Evolutionary conservation across 2,329 filamentous ascomycete species (phyloP).

Genomic region (Fusarium nelsonii): DNA sequence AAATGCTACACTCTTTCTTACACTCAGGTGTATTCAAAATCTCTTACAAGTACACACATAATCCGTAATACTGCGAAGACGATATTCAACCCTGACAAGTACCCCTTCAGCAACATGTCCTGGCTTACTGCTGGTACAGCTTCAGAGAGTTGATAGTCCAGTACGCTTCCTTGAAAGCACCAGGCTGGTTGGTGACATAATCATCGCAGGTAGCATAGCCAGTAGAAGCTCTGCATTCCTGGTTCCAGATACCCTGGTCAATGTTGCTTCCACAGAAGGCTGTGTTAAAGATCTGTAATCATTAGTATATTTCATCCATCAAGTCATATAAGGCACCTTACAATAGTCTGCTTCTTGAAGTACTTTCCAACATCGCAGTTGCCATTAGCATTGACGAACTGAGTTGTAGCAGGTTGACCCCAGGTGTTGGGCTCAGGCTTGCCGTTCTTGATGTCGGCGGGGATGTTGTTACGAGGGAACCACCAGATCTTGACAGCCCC

Average conservation of each 20-base stretch:
- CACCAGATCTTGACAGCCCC: constrained; percentile 26
- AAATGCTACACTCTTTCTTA: too few relatives aligned
- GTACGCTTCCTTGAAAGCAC: constrained; percentile 16
- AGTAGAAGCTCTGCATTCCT: constrained; percentile 23
- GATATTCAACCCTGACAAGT: neutral
- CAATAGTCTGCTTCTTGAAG: constrained; percentile 30
- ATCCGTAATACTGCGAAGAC: too few relatives aligned
- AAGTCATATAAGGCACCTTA: neutral
- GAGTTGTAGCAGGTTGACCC: constrained; percentile 16
- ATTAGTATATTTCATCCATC: neutral
- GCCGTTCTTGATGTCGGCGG: constrained; percentile 10
- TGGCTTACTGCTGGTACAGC: constrained; percentile 20
- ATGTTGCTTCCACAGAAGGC: constrained; percentile 23
- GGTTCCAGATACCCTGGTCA: constrained; percentile 15
- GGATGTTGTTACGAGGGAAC: constrained; percentile 23
- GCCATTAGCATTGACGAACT: constrained; percentile 27
- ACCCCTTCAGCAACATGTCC: neutral
- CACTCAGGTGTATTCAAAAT: too few relatives aligned
- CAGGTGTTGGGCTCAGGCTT: constrained; percentile 23
- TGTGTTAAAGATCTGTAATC: constrained; percentile 18
- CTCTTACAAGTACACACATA: too few relatives aligned
- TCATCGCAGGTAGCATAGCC: constrained; percentile 17
- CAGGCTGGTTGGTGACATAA: constrained; percentile 19
- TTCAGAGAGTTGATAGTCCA: constrained; percentile 22
- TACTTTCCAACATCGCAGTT: constrained; percentile 31